phyloP scores from a whole-genome alignment of 805 yeast species.

The Pichia membranifaciens region DNA sequence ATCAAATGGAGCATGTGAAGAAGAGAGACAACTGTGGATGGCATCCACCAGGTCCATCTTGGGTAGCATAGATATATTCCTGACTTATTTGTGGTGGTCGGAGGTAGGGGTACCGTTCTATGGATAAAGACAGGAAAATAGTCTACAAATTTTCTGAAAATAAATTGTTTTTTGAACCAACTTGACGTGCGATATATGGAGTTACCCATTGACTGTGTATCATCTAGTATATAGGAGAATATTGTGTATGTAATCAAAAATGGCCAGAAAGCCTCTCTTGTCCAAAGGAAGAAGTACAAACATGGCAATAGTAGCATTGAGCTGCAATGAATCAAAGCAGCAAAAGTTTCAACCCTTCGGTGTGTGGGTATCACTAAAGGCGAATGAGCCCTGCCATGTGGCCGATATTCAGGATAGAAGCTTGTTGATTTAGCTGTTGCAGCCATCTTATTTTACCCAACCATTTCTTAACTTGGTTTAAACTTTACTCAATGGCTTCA shows the following conservation, averaged over 20 bases:
- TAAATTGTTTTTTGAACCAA: slow-evolving; percentile 46
- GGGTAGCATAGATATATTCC: slow-evolving; percentile 3
- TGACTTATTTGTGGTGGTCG: slow-evolving; percentile 48
- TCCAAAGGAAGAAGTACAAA: slow-evolving; percentile 50
- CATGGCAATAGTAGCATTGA: slow-evolving; percentile 56
- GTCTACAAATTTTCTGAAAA: slow-evolving; percentile 68
- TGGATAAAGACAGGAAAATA: slow-evolving; percentile 78
- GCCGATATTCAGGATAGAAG: slow-evolving; percentile 10
- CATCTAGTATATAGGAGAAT: slow-evolving; percentile 51
- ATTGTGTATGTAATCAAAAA: slow-evolving; percentile 55
- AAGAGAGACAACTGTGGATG: not conserved
- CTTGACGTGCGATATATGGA: slow-evolving; percentile 51
- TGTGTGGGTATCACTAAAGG: slow-evolving; percentile 50
- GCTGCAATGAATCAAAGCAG: slow-evolving; percentile 68
- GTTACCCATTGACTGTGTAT: slow-evolving; percentile 71
- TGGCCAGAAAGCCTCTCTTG: slow-evolving; percentile 54
- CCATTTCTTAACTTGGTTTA: not conserved
- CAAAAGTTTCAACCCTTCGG: slow-evolving; percentile 56
- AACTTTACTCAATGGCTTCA: not conserved
- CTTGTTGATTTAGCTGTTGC: not conserved
- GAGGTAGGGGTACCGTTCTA: slow-evolving; percentile 63
- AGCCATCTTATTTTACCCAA: not conserved
- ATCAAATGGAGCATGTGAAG: slow-evolving; percentile 3
- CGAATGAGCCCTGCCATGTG: slow-evolving; percentile 22
- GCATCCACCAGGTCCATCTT: slow-evolving; percentile 5